Conservation (phyloP, 2,329 filamentous ascomycete genomes). For the Penicillium italicum region DNA sequence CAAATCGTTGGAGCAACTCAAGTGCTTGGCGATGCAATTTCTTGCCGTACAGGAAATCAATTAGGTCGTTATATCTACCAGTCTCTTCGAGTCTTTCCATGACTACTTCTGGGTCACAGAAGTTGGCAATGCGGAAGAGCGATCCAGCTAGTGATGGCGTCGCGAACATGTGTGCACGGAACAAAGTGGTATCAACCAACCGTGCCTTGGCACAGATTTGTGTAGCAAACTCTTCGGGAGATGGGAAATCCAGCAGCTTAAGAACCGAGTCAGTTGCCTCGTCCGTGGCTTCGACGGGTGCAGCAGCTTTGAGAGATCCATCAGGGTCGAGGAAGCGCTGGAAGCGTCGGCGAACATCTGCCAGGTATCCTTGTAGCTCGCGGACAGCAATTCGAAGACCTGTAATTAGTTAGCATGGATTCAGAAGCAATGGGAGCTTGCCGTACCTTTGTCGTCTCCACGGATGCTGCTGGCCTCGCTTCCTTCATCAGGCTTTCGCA, state of each 20-base stretch:
- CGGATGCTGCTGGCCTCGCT: conserved; percentile 42
- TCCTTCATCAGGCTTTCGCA: conserved; percentile 37
- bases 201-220: conserved; percentile 67
- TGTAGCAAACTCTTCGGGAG: conserved; percentile 61
- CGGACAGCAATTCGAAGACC: conserved; percentile 77
- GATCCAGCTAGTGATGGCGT: conserved; percentile 79
- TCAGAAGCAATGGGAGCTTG: not conserved
- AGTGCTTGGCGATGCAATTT: conserved; percentile 84
- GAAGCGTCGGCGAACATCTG: conserved; percentile 69
- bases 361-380: conserved; percentile 82
- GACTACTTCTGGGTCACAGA: conserved; percentile 92
- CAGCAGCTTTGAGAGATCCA: conserved; percentile 45
- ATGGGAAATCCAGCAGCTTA: conserved; percentile 46
- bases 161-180: conserved; percentile 92
- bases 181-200: conserved; percentile 88
- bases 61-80: conserved; percentile 83
- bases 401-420: conserved; percentile 1
- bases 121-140: conserved; percentile 92
- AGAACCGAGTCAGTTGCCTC: conserved; percentile 45
- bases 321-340: conserved; percentile 60
- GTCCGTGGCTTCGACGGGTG: conserved; percentile 34
- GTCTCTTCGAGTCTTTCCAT: conserved; percentile 88
- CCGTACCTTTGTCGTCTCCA: conserved; percentile 28
- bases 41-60: conserved; percentile 98
- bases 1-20: conserved; percentile 76